These are phyloP conservation scores for Neopestalotiopsis sp. DNA, from an alignment of 2,329 filamentous ascomycete species.

Conservation along the genomic window DNA sequence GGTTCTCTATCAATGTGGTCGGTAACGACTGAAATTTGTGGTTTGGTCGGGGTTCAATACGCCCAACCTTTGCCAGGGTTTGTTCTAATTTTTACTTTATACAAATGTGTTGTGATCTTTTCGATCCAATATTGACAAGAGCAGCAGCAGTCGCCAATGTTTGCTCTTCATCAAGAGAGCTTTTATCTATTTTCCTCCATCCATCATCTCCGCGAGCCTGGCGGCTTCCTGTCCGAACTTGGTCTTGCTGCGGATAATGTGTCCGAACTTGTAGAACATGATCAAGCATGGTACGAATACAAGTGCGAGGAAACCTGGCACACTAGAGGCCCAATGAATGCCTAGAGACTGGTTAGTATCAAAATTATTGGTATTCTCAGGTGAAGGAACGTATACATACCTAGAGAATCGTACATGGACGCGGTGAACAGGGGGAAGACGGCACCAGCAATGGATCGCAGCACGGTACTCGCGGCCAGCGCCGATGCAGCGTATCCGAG, in stretches of 20 bases:
- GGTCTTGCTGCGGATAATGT: slow-evolving; percentile 19
- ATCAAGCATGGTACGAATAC: slow-evolving; percentile 16
- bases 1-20: slow-evolving; percentile 1
- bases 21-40: neutral
- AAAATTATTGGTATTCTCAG: neutral
- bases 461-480: slow-evolving; percentile 42
- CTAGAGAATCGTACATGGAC: slow-evolving; percentile 47
- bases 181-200: slow-evolving; percentile 7
- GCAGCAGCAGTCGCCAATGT: neutral
- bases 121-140: neutral
- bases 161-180: neutral
- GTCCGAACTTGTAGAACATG: slow-evolving; percentile 19
- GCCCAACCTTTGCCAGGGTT: neutral
- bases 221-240: slow-evolving; percentile 20
- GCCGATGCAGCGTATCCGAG: slow-evolving; percentile 21
- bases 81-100: neutral
- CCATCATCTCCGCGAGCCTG: slow-evolving; percentile 18
- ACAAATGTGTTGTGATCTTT: neutral
- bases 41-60: neutral
- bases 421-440: slow-evolving; percentile 53
- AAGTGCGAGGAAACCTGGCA: slow-evolving; percentile 47
- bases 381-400: slow-evolving; percentile 11
- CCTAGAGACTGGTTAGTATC: slow-evolving; percentile 30
- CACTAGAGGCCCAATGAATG: slow-evolving; percentile 51
- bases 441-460: slow-evolving; percentile 51